Conservation (phyloP, 2,329 filamentous ascomycete genomes). For the Verticillium nubilum region DNA sequence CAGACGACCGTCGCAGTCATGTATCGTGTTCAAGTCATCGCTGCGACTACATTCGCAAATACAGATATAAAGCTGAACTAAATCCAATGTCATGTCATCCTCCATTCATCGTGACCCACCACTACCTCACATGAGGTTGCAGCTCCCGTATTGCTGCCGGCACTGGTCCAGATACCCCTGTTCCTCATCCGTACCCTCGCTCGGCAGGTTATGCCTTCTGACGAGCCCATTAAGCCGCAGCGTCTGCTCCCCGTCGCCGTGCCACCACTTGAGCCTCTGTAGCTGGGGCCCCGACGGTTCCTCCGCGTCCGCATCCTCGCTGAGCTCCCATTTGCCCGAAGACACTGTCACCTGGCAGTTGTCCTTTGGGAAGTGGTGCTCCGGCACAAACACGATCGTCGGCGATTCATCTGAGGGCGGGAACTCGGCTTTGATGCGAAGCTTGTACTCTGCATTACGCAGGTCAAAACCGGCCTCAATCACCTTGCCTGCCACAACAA, state of each 20-base stretch:
- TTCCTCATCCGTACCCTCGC: slow-evolving; percentile 59
- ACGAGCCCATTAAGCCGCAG: slow-evolving; percentile 72
- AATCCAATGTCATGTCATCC: not conserved
- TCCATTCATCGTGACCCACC: not conserved
- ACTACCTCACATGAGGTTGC: slow-evolving; percentile 44
- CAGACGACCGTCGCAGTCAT: not conserved
- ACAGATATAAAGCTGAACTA: not conserved
- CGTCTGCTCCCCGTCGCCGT: slow-evolving; percentile 76
- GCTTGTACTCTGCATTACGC: slow-evolving; percentile 67
- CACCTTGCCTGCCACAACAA: slow-evolving; percentile 67
- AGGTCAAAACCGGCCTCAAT: slow-evolving; percentile 76
- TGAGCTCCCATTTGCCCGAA: slow-evolving; percentile 87
- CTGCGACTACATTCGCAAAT: not conserved
- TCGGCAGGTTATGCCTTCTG: slow-evolving; percentile 51
- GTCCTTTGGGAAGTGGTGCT: slow-evolving; percentile 83
- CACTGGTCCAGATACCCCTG: slow-evolving; percentile 73
- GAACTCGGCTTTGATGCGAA: slow-evolving; percentile 57
- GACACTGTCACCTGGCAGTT: slow-evolving; percentile 68
- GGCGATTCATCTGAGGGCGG: slow-evolving; percentile 56
- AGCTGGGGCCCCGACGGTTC: slow-evolving; percentile 54
- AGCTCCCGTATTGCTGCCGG: slow-evolving; percentile 43
- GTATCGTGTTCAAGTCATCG: not conserved
- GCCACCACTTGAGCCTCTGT: slow-evolving; percentile 89
- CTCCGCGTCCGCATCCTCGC: slow-evolving; percentile 54
- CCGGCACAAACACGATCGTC: slow-evolving; percentile 80